A percentile compares a stretch with the other conserved stretches of the same genome.
phyloP scores from a whole-genome alignment of 345 rosid genomes.

The Brassica rapa region DNA sequence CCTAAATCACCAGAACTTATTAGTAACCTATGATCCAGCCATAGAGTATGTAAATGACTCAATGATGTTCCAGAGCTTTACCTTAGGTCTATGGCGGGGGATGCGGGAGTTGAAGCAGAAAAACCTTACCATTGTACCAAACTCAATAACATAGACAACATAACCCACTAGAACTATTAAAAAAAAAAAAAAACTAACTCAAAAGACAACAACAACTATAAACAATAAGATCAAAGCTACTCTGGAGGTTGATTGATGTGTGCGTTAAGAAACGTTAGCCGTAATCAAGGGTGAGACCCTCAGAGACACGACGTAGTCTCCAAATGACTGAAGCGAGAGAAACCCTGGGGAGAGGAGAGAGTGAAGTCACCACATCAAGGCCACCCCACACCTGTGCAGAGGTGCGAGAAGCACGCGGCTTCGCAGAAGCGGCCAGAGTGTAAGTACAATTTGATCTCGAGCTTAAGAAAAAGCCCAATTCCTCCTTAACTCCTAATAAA shows the following conservation, averaged over 20 bases:
- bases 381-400: constrained; percentile 90
- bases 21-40: background rate
- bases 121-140: constrained; percentile 76
- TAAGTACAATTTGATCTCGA: constrained; percentile 52
- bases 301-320: constrained; percentile 87
- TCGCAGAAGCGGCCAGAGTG: constrained; percentile 95
- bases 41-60: background rate
- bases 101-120: constrained; percentile 74
- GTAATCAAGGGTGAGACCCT: constrained; percentile 88
- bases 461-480: constrained; percentile 51
- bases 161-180: constrained; percentile 9
- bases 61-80: constrained; percentile 36
- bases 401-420: constrained; percentile 82
- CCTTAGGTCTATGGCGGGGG: constrained; percentile 64
- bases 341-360: constrained; percentile 64
- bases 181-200: background rate
- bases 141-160: constrained; percentile 33
- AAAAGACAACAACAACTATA: constrained; percentile 37
- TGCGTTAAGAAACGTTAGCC: constrained; percentile 59
- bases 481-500: background rate
- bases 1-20: constrained; percentile 44
- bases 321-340: constrained; percentile 85
- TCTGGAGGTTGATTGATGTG: constrained; percentile 19
- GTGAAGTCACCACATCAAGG: constrained; percentile 49
- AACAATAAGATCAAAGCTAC: constrained; percentile 24